A percentile compares a stretch with the other conserved stretches of the same genome.
These are phyloP conservation scores for Myxozyma neotropica DNA, from an alignment of 805 yeast genomes.

Conservation along the genomic window DNA sequence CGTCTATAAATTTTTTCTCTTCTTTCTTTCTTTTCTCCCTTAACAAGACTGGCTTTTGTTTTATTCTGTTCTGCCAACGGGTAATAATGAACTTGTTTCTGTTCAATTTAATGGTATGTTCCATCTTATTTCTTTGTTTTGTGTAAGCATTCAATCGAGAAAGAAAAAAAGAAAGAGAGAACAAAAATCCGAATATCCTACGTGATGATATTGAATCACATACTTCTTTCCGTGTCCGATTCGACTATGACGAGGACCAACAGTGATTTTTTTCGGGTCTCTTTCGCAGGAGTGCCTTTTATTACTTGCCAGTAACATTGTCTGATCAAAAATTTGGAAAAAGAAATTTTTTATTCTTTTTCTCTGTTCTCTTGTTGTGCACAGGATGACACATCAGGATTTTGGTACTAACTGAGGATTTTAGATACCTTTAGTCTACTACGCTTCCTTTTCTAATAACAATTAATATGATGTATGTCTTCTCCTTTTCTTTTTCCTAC, in stretches of 20 bases:
- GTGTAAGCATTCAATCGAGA: neutral
- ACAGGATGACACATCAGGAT: too few relatives aligned
- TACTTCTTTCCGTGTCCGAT: constrained; percentile 35
- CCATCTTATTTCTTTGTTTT: neutral
- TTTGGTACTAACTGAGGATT: too few relatives aligned
- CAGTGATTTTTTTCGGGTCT: constrained; percentile 18
- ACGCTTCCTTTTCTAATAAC: too few relatives aligned
- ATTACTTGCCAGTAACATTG: constrained; percentile 36
- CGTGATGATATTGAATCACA: constrained; percentile 27
- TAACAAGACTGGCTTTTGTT: neutral
- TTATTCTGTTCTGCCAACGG: neutral
- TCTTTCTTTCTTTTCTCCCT: neutral
- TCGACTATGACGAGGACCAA: constrained; percentile 36
- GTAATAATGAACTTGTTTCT: neutral
- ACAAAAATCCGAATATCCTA: neutral
- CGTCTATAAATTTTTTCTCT: constrained; percentile 8
- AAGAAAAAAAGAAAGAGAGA: neutral
- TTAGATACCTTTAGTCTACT: too few relatives aligned
- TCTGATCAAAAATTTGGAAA: constrained; percentile 24
- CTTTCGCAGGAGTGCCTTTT: constrained; percentile 33
- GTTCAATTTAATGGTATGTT: neutral
- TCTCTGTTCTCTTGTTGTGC: too few relatives aligned
- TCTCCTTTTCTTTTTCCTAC: neutral
- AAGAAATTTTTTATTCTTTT: too few relatives aligned
- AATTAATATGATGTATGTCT: too few relatives aligned